phyloP scores from a whole-genome alignment of 2,329 filamentous ascomycete species.

The Exophiala sideris region DNA sequence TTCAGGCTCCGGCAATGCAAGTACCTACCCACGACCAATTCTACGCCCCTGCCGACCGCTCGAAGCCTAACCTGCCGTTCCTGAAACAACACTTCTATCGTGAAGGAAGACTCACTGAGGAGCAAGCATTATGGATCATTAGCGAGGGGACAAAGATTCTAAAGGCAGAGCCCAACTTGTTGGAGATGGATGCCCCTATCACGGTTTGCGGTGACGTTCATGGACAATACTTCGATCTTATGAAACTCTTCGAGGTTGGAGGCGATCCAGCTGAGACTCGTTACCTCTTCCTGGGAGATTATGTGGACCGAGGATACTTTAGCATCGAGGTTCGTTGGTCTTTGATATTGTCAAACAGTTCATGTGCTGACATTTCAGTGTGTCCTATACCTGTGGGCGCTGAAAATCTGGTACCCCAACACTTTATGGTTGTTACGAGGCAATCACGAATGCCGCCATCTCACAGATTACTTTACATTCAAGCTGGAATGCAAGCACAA shows the following conservation, averaged over 20 bases:
- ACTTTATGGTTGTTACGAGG: conserved; percentile 94
- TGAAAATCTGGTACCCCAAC: conserved; percentile 99
- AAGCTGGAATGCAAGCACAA: conserved; percentile 99
- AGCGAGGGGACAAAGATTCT: conserved; percentile 82
- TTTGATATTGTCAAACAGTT: not conserved
- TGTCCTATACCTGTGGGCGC: conserved; percentile 92
- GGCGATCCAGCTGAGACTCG: conserved; percentile 94
- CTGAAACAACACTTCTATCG: conserved; percentile 98
- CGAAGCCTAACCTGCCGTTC: conserved; percentile 89
- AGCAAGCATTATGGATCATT: conserved; percentile 96
- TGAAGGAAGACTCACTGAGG: conserved; percentile 92
- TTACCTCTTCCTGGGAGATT: conserved; percentile 96
- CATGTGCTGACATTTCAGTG: conserved; percentile 55
- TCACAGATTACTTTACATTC: conserved; percentile 99
- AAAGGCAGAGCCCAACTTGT: conserved; percentile 84
- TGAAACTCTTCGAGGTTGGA: conserved; percentile 99
- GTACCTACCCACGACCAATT: conserved; percentile 93
- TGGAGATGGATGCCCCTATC: conserved; percentile 99
- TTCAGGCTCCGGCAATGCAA: conserved; percentile 92
- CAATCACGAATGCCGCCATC: conserved; percentile 96
- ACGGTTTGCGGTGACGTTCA: conserved; percentile 98
- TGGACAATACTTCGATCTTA: conserved; percentile 97
- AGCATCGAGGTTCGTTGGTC: conserved; percentile 72
- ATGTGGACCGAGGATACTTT: conserved; percentile 97
- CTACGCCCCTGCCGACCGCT: conserved; percentile 77